These are phyloP conservation scores for Penicillium fimorum DNA, from an alignment of 495 filamentous ascomycete genomes.

Conservation along the genomic window DNA sequence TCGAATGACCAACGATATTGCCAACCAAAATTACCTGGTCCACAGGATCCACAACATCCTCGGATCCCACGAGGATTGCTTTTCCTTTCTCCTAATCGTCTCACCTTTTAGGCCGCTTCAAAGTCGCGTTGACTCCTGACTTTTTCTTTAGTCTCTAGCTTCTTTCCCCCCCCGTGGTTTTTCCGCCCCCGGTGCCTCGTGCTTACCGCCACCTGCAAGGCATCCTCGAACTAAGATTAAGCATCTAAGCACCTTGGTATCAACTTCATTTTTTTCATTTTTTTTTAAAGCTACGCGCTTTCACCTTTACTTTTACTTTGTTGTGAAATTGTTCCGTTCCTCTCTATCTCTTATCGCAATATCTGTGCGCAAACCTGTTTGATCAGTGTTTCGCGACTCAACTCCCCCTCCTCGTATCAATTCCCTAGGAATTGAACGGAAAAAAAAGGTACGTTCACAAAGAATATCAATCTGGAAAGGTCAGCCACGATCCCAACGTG, in stretches of 20 bases:
- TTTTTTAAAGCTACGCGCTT: constrained; percentile 15
- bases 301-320: too few relatives aligned
- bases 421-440: background rate
- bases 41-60: constrained; percentile 37
- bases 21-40: constrained; percentile 45
- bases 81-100: constrained; percentile 31
- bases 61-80: constrained; percentile 46
- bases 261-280: constrained; percentile 28
- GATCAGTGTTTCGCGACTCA: constrained; percentile 15
- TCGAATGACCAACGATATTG: constrained; percentile 24
- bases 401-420: background rate
- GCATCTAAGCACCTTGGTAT: constrained; percentile 51
- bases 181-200: constrained; percentile 36
- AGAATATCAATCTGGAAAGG: constrained; percentile 3
- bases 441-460: constrained; percentile 5
- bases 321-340: background rate
- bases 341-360: background rate
- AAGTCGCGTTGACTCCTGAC: constrained; percentile 16
- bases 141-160: constrained; percentile 20
- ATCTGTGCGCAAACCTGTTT: constrained; percentile 7
- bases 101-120: constrained; percentile 23
- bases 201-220: constrained; percentile 50
- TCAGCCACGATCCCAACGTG: constrained; percentile 28
- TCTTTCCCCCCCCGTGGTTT: constrained; percentile 29
- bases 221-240: constrained; percentile 52